These are phyloP conservation scores for Pleurostoma richardsiae DNA, from an alignment of 2,329 filamentous ascomycete species.

Conservation along the genomic window DNA sequence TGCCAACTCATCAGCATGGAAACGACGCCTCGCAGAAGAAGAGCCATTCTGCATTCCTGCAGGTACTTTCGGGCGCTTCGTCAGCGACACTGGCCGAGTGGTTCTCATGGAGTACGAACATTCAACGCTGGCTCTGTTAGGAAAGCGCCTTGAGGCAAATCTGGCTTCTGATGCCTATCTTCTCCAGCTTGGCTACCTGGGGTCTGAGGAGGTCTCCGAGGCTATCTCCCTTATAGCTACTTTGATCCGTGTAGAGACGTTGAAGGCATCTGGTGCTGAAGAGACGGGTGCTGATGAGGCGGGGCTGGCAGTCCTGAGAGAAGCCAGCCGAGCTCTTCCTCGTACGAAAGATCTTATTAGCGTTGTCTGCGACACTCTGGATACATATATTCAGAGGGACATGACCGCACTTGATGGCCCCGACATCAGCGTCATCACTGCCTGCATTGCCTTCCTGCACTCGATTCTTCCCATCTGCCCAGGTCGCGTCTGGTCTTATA, in stretches of 20 bases:
- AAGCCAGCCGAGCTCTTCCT: constrained; percentile 49
- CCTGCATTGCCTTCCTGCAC: constrained; percentile 76
- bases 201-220: constrained; percentile 62
- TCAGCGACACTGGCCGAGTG: constrained; percentile 72
- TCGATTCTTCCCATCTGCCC: constrained; percentile 69
- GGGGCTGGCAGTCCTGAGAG: constrained; percentile 47
- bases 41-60: constrained; percentile 55
- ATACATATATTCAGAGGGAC: constrained; percentile 59
- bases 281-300: constrained; percentile 14
- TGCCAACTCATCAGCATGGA: constrained; percentile 36
- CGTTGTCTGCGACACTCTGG: constrained; percentile 80
- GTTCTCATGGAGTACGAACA: constrained; percentile 75
- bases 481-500: constrained; percentile 83
- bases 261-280: constrained; percentile 22
- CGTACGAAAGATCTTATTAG: constrained; percentile 70
- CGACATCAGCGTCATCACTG: constrained; percentile 59
- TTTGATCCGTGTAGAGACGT: constrained; percentile 51
- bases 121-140: constrained; percentile 74
- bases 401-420: constrained; percentile 52
- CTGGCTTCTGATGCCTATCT: constrained; percentile 51
- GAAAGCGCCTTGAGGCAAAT: constrained; percentile 67
- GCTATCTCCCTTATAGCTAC: constrained; percentile 70
- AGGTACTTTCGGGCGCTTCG: constrained; percentile 65
- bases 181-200: constrained; percentile 46
- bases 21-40: constrained; percentile 37